Base-by-base conservation (phyloP, 2,329 filamentous ascomycete species). In the Arthrobotrys pseudoclavata region DNA sequence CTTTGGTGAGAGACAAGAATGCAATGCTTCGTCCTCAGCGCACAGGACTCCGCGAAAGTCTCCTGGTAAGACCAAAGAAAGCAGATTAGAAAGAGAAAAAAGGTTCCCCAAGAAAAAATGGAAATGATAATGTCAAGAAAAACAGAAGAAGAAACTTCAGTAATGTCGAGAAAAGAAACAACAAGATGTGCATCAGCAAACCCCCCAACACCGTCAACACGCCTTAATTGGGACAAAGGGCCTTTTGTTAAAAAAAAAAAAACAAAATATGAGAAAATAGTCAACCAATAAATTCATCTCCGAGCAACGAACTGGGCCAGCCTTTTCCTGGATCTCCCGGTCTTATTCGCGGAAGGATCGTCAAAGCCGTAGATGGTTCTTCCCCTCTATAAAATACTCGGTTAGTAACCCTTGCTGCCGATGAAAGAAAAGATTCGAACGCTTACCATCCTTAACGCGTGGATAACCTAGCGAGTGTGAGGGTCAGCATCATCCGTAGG, bases 371-470 rank as follows among this genome's bases (percentile, higher is more conserved):
- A 77, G 4, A 77, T 68, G 1, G 74, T 62, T 7, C 50, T 57
- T 4, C 72, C 72, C 10, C 29, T 31, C 72, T 76, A 42, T 12
- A 50, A 20, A 53, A 0, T 18, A 5, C 12, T 5, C 47, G 6
- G 57, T 62, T 31, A 62, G 45, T 52, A 26, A 13, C 20, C 20
- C 10, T 10, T 53, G 24, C 24, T 2, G 1, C 18, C 24, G 4
- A 31, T 18, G 20, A 1, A 15, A 31, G 10, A 31, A 6, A 12
- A 34, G 7, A 9, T 34, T 31, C 3, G 15, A 7, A 31, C 22
- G 53, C 89, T 88, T 2, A 87, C 83, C 0, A 85, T 82, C 0
- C 83, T 83, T 0, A 91, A 82, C 0, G 86, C 83, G 63, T 87
- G 86, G 0, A 91, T 82, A 0, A 91, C 87, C 89, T 91, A 37